Evolutionary conservation across 345 rosid species (phyloP).

Genomic region (Eutrema yunnanense): DNA sequence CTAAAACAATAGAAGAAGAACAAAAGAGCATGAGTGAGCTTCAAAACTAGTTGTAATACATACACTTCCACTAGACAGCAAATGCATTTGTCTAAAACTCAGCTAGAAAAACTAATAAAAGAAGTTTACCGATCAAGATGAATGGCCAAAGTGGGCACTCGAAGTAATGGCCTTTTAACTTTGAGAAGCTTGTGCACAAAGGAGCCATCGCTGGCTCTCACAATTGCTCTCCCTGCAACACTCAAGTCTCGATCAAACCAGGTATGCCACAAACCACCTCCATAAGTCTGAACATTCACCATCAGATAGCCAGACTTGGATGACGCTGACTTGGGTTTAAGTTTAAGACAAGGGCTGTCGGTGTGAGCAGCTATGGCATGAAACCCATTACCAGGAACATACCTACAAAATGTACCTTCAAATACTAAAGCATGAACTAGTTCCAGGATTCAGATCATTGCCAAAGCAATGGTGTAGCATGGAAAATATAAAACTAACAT

Average conservation of each 20-base stretch:
- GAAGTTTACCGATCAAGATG: conserved; percentile 70
- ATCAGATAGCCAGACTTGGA: conserved; percentile 76
- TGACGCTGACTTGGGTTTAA: conserved; percentile 89
- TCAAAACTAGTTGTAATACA: neutral
- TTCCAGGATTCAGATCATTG: neutral
- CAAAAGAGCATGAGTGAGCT: conserved; percentile 14
- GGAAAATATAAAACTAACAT: conserved; percentile 44
- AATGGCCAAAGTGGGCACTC: conserved; percentile 86
- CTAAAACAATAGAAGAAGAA: conserved; percentile 45
- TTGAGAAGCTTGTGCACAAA: conserved; percentile 77
- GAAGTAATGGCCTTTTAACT: conserved; percentile 72
- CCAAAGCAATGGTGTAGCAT: neutral
- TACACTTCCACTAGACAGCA: neutral
- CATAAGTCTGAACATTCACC: conserved; percentile 95
- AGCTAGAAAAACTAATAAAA: neutral
- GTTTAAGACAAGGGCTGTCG: conserved; percentile 91
- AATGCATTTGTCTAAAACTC: neutral
- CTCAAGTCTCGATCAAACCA: conserved; percentile 98
- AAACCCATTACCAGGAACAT: conserved; percentile 71
- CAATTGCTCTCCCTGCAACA: conserved; percentile 87
- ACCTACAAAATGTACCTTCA: conserved; percentile 46
- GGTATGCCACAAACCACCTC: conserved; percentile 96
- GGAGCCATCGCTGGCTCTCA: conserved; percentile 61
- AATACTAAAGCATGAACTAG: neutral
- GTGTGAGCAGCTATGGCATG: conserved; percentile 92